Conservation (phyloP, 2,329 filamentous ascomycete genomes). For the Tetracladium maxilliforme region DNA sequence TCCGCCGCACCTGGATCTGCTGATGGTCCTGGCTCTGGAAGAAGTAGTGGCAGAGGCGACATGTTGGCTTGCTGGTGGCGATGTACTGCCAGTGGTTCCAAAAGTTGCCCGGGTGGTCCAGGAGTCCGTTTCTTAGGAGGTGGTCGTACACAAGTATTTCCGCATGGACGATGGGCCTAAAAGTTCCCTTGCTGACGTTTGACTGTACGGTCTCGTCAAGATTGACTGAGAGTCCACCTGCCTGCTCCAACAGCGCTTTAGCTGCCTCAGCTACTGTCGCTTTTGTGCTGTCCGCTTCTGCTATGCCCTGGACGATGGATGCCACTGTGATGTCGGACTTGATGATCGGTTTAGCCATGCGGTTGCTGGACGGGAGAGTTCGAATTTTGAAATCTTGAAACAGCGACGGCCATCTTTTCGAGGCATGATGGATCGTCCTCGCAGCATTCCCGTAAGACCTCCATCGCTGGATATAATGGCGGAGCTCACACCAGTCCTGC, state of each 20-base stretch:
- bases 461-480: slow-evolving; percentile 12
- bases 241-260: no score
- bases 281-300: no score
- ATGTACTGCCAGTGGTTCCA: slow-evolving; percentile 5
- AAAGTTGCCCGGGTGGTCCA: slow-evolving; percentile 3
- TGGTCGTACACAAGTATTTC: slow-evolving; percentile 5
- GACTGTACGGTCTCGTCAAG: slow-evolving; percentile 3
- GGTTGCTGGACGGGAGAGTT: slow-evolving; percentile 3
- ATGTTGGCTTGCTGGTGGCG: slow-evolving; percentile 6
- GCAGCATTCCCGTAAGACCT: slow-evolving; percentile 12
- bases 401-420: slow-evolving; percentile 5
- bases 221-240: no score
- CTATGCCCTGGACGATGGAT: no score
- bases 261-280: no score
- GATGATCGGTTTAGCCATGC: no score
- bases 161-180: slow-evolving; percentile 6
- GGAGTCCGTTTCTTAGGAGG: slow-evolving; percentile 3
- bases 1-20: slow-evolving; percentile 4
- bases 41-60: slow-evolving; percentile 6
- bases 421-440: slow-evolving; percentile 8
- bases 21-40: slow-evolving; percentile 4
- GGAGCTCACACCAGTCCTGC: slow-evolving; percentile 11
- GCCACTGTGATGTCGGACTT: no score
- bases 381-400: slow-evolving; percentile 5
- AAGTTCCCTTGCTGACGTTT: slow-evolving; percentile 1